These are phyloP conservation scores for Vigna trinervia DNA, from an alignment of 306 rosid species.

Conservation along the genomic window DNA sequence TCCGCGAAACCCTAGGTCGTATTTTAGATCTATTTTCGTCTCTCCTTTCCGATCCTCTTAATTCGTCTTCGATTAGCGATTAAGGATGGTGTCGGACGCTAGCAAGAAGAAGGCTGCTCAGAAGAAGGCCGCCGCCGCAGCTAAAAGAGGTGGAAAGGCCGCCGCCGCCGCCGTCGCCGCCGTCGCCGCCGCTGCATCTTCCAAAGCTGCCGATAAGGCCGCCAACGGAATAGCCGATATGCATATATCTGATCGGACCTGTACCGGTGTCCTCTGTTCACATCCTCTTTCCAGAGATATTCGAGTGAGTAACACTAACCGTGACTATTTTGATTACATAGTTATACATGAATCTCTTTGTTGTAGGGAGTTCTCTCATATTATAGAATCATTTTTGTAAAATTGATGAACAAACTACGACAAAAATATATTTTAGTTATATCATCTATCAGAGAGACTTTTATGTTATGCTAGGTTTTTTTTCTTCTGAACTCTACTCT, in stretches of 20 bases:
- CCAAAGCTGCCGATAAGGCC: constrained; percentile 68
- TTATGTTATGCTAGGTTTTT: not conserved
- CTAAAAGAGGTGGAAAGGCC: constrained; percentile 90
- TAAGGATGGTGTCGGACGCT: constrained; percentile 92
- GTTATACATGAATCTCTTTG: not conserved
- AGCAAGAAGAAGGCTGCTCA: constrained; percentile 97
- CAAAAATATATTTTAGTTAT: not conserved
- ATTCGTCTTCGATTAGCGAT: not conserved
- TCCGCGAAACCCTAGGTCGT: not conserved
- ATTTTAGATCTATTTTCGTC: not conserved
- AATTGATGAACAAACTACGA: not conserved
- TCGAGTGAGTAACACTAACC: constrained; percentile 58
- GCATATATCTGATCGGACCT: constrained; percentile 86
- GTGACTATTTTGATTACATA: too few relatives aligned
- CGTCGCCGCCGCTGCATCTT: constrained; percentile 29
- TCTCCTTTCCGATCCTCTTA: constrained; percentile 3
- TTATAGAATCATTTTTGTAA: not conserved
- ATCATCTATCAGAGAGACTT: not conserved
- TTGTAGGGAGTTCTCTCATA: not conserved
- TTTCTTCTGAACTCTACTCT: not conserved
- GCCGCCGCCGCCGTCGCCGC: constrained; percentile 56
- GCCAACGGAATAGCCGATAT: constrained; percentile 59
- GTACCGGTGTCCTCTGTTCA: constrained; percentile 94
- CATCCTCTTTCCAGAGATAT: constrained; percentile 94
- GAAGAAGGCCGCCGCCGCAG: constrained; percentile 98